Percentiles rank a stretch among this genome's conserved stretches.
Conservation (phyloP, 1,139 yeast genomes). For the Oligophagozyma castellii region DNA sequence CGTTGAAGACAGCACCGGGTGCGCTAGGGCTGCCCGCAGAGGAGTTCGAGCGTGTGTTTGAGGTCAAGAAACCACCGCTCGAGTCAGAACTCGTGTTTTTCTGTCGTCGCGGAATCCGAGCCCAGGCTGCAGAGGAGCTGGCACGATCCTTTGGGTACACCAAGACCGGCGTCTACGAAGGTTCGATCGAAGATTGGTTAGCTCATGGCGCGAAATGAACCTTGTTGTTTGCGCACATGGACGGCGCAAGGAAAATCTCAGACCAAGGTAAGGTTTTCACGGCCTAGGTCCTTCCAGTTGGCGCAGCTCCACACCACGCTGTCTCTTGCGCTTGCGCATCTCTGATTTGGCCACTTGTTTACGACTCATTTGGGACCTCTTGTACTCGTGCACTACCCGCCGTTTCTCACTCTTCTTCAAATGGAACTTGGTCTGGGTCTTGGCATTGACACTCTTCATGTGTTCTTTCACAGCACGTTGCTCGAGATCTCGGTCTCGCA, state of each 20-base stretch:
- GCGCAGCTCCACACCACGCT: conserved; percentile 81
- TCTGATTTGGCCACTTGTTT: conserved; percentile 76
- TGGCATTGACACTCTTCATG: conserved; percentile 24
- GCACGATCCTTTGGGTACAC: conserved; percentile 84
- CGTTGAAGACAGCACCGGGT: conserved; percentile 88
- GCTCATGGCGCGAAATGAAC: conserved; percentile 25
- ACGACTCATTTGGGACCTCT: conserved; percentile 72
- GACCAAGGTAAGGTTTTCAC: background rate
- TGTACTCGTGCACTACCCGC: conserved; percentile 76
- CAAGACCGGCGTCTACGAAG: conserved; percentile 63
- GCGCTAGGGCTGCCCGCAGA: conserved; percentile 70
- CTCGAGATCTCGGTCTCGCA: conserved; percentile 67
- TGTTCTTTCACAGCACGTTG: conserved; percentile 40
- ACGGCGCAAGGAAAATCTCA: no score
- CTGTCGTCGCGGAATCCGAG: conserved; percentile 88
- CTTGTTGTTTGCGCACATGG: no score
- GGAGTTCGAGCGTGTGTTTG: conserved; percentile 70
- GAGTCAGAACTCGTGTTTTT: conserved; percentile 68
- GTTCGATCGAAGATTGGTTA: conserved; percentile 82
- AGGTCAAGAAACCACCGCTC: conserved; percentile 61
- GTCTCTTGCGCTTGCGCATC: conserved; percentile 89
- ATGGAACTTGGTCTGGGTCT: conserved; percentile 32
- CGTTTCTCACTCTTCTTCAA: conserved; percentile 73
- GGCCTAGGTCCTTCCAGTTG: conserved; percentile 52
- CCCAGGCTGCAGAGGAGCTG: conserved; percentile 80